phyloP scores from a whole-genome alignment of 164 flowering plant species.

The Stephania cephalantha region DNA sequence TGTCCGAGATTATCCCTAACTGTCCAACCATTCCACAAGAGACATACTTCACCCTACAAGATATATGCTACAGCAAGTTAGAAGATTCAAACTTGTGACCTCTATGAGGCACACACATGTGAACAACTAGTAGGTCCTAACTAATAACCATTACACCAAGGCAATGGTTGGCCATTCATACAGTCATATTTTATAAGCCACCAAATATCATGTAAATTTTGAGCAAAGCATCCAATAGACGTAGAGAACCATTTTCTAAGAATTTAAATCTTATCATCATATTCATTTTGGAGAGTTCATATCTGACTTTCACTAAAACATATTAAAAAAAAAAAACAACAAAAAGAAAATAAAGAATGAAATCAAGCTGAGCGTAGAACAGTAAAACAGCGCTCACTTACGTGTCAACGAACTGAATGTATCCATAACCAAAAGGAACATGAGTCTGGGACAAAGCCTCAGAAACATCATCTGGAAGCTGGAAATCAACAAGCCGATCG shows the following conservation, averaged over 20 bases:
- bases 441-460: conserved; percentile 60
- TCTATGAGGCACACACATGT: too few species aligned
- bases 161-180: too few species aligned
- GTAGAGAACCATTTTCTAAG: not conserved
- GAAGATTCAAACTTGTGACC: too few species aligned
- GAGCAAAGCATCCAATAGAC: not conserved
- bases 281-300: not conserved
- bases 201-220: not conserved
- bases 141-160: too few species aligned
- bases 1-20: too few species aligned
- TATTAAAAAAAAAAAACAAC: not conserved
- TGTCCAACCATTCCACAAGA: too few species aligned
- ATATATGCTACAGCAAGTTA: too few species aligned
- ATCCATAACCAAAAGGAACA: conserved; percentile 93
- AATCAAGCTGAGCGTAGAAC: not conserved
- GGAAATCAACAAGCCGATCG: conserved; percentile 67
- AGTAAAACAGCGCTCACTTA: conserved; percentile 23
- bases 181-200: too few species aligned
- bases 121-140: too few species aligned
- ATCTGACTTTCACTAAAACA: not conserved
- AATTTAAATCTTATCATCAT: not conserved
- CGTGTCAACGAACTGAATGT: conserved; percentile 82
- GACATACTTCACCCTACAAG: too few species aligned
- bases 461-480: conserved; percentile 61
- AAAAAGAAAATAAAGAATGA: not conserved